These are phyloP conservation scores for Brachypodium distachyon DNA, from an alignment of 202 grass and related monocot genomes.

Conservation along the genomic window DNA sequence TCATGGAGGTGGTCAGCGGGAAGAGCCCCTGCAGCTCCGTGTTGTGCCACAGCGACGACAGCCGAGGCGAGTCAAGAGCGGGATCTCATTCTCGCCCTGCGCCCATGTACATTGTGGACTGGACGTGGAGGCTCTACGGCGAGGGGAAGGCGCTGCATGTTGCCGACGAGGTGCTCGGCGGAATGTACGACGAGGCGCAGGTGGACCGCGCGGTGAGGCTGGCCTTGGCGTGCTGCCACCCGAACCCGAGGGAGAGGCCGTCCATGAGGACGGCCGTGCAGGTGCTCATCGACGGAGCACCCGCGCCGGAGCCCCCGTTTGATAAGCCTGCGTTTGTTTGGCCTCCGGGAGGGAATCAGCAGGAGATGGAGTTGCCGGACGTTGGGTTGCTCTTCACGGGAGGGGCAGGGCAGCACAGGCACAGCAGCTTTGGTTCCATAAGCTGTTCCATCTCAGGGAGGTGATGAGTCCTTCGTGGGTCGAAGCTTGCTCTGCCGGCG, in stretches of 20 bases:
- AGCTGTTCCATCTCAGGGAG: conserved; percentile 27
- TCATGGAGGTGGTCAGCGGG: conserved; percentile 45
- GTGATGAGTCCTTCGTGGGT: not conserved
- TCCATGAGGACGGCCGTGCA: conserved; percentile 48
- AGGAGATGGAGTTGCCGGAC: conserved; percentile 25
- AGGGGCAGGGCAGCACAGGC: not conserved
- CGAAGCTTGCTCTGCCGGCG: too few relatives aligned
- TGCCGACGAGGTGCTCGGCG: not conserved
- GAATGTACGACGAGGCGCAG: conserved; percentile 8
- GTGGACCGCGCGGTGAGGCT: conserved; percentile 31
- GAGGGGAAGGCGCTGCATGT: conserved; percentile 2
- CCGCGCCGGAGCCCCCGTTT: conserved; percentile 14
- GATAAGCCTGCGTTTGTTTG: conserved; percentile 42
- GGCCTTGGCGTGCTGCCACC: conserved; percentile 54
- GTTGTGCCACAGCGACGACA: not conserved
- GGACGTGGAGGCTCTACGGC: conserved; percentile 34
- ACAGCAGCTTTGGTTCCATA: conserved; percentile 19
- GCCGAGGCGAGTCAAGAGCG: not conserved
- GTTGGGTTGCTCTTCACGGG: conserved; percentile 36
- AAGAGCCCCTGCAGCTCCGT: conserved; percentile 20
- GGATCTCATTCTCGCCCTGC: too few relatives aligned
- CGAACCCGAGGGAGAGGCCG: conserved; percentile 31
- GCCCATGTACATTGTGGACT: conserved; percentile 28
- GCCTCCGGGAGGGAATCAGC: conserved; percentile 6
- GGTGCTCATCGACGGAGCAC: conserved; percentile 24